phyloP scores from a whole-genome alignment of 371 early-diverging fungal genomes.

The Chytridiales sp. region DNA sequence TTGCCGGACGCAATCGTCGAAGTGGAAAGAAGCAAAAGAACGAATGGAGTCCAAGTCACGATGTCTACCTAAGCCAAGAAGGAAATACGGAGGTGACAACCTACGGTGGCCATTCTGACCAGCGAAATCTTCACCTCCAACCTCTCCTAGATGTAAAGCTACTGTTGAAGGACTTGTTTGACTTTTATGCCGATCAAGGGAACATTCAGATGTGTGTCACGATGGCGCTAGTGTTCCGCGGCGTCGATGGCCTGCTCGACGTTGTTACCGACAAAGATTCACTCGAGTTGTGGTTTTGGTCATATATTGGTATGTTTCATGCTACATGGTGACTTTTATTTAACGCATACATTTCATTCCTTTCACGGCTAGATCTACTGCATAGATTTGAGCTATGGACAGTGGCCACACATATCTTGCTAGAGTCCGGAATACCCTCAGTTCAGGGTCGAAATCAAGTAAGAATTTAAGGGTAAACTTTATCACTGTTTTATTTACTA shows the following conservation, averaged over 20 bases:
- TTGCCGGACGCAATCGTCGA: too few species aligned
- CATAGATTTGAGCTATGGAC: conserved; percentile 75
- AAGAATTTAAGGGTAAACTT: conserved; percentile 6
- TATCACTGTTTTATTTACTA: conserved; percentile 16
- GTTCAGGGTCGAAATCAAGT: conserved; percentile 63
- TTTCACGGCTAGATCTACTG: conserved; percentile 56
- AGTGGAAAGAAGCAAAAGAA: too few species aligned
- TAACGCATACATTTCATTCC: neutral
- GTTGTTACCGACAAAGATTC: conserved; percentile 49
- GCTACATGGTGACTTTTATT: neutral
- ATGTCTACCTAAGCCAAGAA: too few species aligned
- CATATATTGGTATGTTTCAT: conserved; percentile 71
- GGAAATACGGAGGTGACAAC: too few species aligned
- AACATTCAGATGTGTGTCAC: conserved; percentile 87
- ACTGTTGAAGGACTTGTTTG: conserved; percentile 59
- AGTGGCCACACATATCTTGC: conserved; percentile 64
- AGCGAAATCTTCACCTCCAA: too few species aligned
- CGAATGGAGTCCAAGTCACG: too few species aligned
- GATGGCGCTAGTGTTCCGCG: conserved; percentile 58
- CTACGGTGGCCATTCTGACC: too few species aligned
- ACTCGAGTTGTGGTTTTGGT: conserved; percentile 70
- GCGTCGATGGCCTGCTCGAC: conserved; percentile 28
- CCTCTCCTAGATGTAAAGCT: too few species aligned
- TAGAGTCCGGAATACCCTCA: conserved; percentile 55
- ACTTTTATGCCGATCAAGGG: conserved; percentile 77